Conservation (phyloP, 352 stramenopile species). For the Phytophthora boehmeriae region DNA sequence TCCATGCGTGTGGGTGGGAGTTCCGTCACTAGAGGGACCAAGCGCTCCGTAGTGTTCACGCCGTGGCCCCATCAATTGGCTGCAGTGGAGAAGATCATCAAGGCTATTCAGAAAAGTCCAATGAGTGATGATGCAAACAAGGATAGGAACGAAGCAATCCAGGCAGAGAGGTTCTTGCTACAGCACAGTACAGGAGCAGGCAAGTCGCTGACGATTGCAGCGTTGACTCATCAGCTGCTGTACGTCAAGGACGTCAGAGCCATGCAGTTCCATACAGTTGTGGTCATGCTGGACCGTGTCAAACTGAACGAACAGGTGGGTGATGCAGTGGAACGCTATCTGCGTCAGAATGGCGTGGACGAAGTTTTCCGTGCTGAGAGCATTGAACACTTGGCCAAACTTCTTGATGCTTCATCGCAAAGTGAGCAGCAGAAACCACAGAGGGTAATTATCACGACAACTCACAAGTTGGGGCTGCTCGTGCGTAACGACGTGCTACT, state of each 20-base stretch:
- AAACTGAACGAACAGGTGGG: slow-evolving; percentile 86
- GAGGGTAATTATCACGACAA: slow-evolving; percentile 80
- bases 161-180: slow-evolving; percentile 59
- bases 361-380: slow-evolving; percentile 76
- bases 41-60: slow-evolving; percentile 38
- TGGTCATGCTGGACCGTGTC: slow-evolving; percentile 83
- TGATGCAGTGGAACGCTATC: slow-evolving; percentile 67
- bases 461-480: slow-evolving; percentile 79
- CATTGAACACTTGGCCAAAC: slow-evolving; percentile 65
- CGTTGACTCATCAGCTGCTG: slow-evolving; percentile 71
- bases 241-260: slow-evolving; percentile 46
- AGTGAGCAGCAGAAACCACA: slow-evolving; percentile 35
- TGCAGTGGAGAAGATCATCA: slow-evolving; percentile 60
- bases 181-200: slow-evolving; percentile 86
- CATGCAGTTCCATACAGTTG: slow-evolving; percentile 73
- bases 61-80: slow-evolving; percentile 73
- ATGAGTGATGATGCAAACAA: slow-evolving; percentile 4
- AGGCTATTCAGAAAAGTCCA: slow-evolving; percentile 36
- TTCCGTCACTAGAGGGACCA: slow-evolving; percentile 32
- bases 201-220: slow-evolving; percentile 83
- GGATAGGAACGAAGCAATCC: slow-evolving; percentile 9
- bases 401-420: slow-evolving; percentile 40
- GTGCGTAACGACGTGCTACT: slow-evolving; percentile 73
- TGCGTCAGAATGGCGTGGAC: slow-evolving; percentile 74
- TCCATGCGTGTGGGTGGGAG: slow-evolving; percentile 67